These are phyloP conservation scores for Dendrobium catenatum DNA, from an alignment of 106 monocot genomes.

Conservation along the genomic window DNA sequence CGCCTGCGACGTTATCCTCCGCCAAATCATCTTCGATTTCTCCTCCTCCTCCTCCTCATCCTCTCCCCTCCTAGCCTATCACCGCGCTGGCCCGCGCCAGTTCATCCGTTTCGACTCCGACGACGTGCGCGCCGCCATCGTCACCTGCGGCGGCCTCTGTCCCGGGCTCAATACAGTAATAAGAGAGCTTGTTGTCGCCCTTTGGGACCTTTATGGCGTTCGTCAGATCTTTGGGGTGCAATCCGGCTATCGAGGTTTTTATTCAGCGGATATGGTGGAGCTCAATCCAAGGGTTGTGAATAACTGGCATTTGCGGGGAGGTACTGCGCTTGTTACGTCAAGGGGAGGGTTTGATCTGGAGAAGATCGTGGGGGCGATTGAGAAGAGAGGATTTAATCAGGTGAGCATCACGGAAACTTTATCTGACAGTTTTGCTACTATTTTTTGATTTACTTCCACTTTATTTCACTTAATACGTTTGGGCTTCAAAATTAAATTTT, in stretches of 20 bases:
- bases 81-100: conserved; percentile 65
- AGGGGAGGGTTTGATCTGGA: conserved; percentile 75
- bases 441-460: neutral
- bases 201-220: conserved; percentile 75
- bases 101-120: conserved; percentile 41
- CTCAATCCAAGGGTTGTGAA: conserved; percentile 61
- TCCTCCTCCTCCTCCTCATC: conserved; percentile 5
- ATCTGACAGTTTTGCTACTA: neutral
- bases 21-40: conserved; percentile 64
- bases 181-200: conserved; percentile 82
- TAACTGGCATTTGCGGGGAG: conserved; percentile 74
- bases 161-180: conserved; percentile 84
- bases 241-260: conserved; percentile 75
- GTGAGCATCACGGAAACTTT: conserved; percentile 12
- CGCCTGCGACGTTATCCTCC: conserved; percentile 56
- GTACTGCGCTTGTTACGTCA: conserved; percentile 56
- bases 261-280: conserved; percentile 42
- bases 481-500: neutral
- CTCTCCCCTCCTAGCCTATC: conserved; percentile 49
- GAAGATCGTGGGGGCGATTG: conserved; percentile 70
- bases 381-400: conserved; percentile 71
- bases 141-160: conserved; percentile 85
- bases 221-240: conserved; percentile 55
- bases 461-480: neutral
- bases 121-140: conserved; percentile 56